These are phyloP conservation scores for Sphaceloma murrayae DNA, from an alignment of 2,329 filamentous ascomycete genomes.

Conservation along the genomic window DNA sequence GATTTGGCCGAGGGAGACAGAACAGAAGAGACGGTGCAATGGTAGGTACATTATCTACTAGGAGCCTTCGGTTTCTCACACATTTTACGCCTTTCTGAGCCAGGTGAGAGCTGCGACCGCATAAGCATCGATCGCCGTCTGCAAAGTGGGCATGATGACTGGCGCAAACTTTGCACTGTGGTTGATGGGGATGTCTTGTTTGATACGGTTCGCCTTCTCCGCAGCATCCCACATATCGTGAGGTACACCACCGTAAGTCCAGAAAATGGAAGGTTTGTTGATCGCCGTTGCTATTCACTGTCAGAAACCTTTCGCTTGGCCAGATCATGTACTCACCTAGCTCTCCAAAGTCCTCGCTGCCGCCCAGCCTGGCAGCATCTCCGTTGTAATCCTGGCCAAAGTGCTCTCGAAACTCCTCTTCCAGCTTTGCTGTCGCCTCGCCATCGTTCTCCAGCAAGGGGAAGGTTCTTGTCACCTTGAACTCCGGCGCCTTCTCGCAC, in stretches of 20 bases:
- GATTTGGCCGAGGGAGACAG: too few relatives aligned
- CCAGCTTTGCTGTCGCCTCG: slow-evolving; percentile 34
- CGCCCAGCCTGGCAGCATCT: slow-evolving; percentile 35
- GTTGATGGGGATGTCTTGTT: slow-evolving; percentile 47
- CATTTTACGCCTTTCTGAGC: slow-evolving; percentile 23
- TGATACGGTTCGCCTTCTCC: slow-evolving; percentile 36
- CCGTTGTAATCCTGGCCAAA: slow-evolving; percentile 32
- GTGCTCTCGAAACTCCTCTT: slow-evolving; percentile 37
- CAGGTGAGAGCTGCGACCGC: slow-evolving; percentile 29
- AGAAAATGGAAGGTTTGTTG: slow-evolving; percentile 43
- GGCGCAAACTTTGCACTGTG: slow-evolving; percentile 52
- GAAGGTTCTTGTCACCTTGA: slow-evolving; percentile 35
- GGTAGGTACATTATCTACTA: slow-evolving; percentile 7
- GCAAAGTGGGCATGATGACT: slow-evolving; percentile 49
- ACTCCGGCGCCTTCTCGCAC: slow-evolving; percentile 34
- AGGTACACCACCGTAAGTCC: slow-evolving; percentile 47
- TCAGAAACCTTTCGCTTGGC: slow-evolving; percentile 3
- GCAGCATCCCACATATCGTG: slow-evolving; percentile 42
- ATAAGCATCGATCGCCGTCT: slow-evolving; percentile 36
- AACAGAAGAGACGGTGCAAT: too few relatives aligned
- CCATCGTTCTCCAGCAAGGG: slow-evolving; percentile 47
- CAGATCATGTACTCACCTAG: slow-evolving; percentile 35
- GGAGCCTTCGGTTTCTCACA: too few relatives aligned
- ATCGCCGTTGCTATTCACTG: slow-evolving; percentile 33
- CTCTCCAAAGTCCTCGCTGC: slow-evolving; percentile 51